Conservation (phyloP, 306 rosid species). For the Dalbergia oliveri region DNA sequence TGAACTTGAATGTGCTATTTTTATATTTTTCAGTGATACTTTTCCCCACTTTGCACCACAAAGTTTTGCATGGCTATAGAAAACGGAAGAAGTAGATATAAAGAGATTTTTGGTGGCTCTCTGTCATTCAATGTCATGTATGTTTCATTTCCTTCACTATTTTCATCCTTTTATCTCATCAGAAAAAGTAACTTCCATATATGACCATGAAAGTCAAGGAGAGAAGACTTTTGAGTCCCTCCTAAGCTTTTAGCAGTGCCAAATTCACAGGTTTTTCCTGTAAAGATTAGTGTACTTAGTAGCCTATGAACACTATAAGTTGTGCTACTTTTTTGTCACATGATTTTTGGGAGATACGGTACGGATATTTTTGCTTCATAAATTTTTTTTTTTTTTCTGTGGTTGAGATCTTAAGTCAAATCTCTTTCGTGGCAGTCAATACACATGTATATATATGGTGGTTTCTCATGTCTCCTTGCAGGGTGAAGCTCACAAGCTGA, state of each 20-base stretch:
- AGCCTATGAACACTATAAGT: slow-evolving; percentile 1
- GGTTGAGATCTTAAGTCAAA: slow-evolving; percentile 43
- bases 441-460: slow-evolving; percentile 31
- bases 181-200: slow-evolving; percentile 38
- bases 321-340: slow-evolving; percentile 53
- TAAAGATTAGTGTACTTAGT: slow-evolving; percentile 20
- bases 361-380: slow-evolving; percentile 16
- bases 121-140: slow-evolving; percentile 25
- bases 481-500: slow-evolving; percentile 37
- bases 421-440: slow-evolving; percentile 21
- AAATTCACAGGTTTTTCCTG: slow-evolving; percentile 56
- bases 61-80: slow-evolving; percentile 24
- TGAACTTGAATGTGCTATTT: slow-evolving; percentile 32
- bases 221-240: slow-evolving; percentile 39
- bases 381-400: slow-evolving; percentile 8
- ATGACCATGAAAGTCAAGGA: slow-evolving; percentile 42
- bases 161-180: neutral
- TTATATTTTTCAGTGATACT: slow-evolving; percentile 33
- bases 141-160: slow-evolving; percentile 34
- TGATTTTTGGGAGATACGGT: slow-evolving; percentile 49
- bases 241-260: slow-evolving; percentile 26
- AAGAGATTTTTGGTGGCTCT: slow-evolving; percentile 29
- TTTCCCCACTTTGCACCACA: slow-evolving; percentile 17
- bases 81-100: neutral
- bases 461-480: slow-evolving; percentile 28